Percentiles rank a stretch among this genome's conserved stretches.
Evolutionary conservation across 192 early-diverging fungal species (phyloP).

Genomic region (Podila epicladia): DNA sequence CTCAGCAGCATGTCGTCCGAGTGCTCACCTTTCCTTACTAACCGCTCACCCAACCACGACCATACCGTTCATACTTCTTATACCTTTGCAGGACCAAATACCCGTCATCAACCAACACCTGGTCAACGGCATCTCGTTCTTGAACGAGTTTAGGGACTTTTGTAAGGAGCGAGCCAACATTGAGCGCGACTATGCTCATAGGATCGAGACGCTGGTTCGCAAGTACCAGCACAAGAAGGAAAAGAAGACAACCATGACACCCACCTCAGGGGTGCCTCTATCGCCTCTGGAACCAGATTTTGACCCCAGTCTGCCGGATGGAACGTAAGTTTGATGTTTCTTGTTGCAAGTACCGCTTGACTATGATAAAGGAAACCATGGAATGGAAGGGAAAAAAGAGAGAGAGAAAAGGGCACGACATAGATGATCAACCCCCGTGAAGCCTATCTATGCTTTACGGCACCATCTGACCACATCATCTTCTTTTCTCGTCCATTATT

Average conservation of each 20-base stretch:
- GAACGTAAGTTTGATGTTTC: slow-evolving; percentile 50
- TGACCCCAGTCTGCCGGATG: slow-evolving; percentile 25
- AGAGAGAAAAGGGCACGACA: background rate
- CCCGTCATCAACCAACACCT: slow-evolving; percentile 62
- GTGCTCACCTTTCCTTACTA: background rate
- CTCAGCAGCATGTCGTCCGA: background rate
- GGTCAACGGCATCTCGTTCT: slow-evolving; percentile 65
- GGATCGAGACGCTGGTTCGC: slow-evolving; percentile 68
- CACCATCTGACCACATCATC: background rate
- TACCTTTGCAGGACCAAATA: slow-evolving; percentile 58
- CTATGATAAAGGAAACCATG: background rate
- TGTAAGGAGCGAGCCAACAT: slow-evolving; percentile 73
- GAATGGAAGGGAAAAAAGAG: background rate
- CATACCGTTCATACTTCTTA: background rate
- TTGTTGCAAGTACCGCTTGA: background rate
- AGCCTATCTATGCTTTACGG: background rate
- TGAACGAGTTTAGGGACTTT: slow-evolving; percentile 76
- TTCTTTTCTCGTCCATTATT: background rate
- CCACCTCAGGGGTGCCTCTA: slow-evolving; percentile 24
- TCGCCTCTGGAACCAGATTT: slow-evolving; percentile 46
- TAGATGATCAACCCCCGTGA: background rate
- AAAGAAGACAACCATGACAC: slow-evolving; percentile 30
- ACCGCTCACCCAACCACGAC: background rate
- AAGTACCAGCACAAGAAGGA: slow-evolving; percentile 64
- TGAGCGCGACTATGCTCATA: slow-evolving; percentile 75